Percentiles rank a stretch among this genome's conserved stretches.
Conservation (phyloP, 192 early-diverging fungal species). For the Coemansia sp. region DNA sequence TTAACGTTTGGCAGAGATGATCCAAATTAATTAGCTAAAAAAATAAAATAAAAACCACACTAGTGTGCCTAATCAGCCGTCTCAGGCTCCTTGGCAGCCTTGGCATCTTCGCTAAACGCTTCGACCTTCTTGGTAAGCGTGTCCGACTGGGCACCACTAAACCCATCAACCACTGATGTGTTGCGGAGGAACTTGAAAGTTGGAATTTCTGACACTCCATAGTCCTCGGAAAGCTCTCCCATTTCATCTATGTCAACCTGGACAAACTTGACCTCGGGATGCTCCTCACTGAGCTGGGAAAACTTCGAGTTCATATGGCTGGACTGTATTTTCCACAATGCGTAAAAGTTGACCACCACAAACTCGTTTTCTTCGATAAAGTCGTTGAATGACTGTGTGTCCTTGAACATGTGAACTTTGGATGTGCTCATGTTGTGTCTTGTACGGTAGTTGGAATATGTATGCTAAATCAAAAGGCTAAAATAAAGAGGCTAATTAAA, state of each 20-base stretch:
- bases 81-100: conserved; percentile 3
- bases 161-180: conserved; percentile 55
- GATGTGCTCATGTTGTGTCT: too few relatives aligned
- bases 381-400: too few relatives aligned
- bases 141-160: conserved; percentile 20
- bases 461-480: too few relatives aligned
- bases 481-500: too few relatives aligned
- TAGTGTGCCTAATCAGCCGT: not conserved
- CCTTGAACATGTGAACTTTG: too few relatives aligned
- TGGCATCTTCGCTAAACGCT: conserved; percentile 6
- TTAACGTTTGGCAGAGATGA: too few relatives aligned
- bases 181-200: conserved; percentile 71
- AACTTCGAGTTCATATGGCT: conserved; percentile 60
- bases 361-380: conserved; percentile 17
- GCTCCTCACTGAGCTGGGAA: conserved; percentile 53
- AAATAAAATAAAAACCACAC: too few relatives aligned
- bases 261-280: conserved; percentile 61
- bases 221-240: conserved; percentile 33
- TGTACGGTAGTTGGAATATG: too few relatives aligned
- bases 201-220: conserved; percentile 63
- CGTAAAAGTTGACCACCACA: conserved; percentile 70
- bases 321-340: too few relatives aligned
- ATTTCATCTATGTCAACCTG: conserved; percentile 83
- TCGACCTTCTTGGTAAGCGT: conserved; percentile 1
- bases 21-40: too few relatives aligned